Evolutionary conservation across 768 basidiomycete species (phyloP), one percentile per base, ranked within the genome.

Genomic region (Mycena filopes): DNA sequence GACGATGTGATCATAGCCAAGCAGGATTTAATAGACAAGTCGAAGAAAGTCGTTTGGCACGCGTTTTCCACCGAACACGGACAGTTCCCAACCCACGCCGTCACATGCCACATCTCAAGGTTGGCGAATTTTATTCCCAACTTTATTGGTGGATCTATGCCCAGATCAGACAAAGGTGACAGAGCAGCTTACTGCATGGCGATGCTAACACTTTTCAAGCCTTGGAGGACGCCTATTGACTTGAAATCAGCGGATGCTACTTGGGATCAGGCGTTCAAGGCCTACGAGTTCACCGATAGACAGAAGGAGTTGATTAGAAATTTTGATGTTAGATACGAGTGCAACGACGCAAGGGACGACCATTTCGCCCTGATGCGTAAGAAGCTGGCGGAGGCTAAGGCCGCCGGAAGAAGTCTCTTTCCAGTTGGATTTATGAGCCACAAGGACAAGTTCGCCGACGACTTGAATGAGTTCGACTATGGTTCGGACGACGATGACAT

Each of bases 291-390:
- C 15, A 42, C 33, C 12, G 12, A 33, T 7, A 6, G 46, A n/a
- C 60, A 73, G 21, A 9, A 2, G 12, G 5, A 66, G 25, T 33
- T 76, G 3, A 74, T 77, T 69, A 36, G 56, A 4, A 72, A 75
- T 38, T 67, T 76, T 43, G 69, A 74, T 49, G 15, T 78, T 16
- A 20, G 59, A 15, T 75, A 75, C 58, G 75, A 75, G 42, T 78
- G 77, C 48, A 31, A 65, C 13, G 76, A 77, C 68, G 77, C 71
- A 12, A 10, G 69, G 26, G 77, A 78, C 67, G 75, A 78, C 65
- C 73, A 70, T 50, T 51, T 33, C 12, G 33, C 33, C 12, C 33
- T 7, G 33, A 33, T 33, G 33, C 6, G 12, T 6, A 33, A 33
- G 12, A 33, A 33, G 12, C 12, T 33, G 33, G 7, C 6, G 33